A percentile compares a stretch with the other conserved stretches of the same genome.
Evolutionary conservation across 257 asterid genomes (phyloP).

Genomic region (Fraxinus excelsior): DNA sequence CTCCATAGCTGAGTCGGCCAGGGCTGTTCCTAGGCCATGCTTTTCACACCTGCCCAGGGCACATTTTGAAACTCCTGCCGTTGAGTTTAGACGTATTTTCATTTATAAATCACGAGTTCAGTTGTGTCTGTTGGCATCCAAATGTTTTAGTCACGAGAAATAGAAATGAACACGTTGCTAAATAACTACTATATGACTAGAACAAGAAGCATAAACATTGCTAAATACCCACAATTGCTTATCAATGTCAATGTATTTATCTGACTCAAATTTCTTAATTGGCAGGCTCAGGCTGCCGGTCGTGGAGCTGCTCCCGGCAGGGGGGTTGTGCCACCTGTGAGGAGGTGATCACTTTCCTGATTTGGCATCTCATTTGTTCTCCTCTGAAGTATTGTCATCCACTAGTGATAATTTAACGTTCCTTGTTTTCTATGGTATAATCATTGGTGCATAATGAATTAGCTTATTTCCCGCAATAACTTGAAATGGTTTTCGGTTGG

Average conservation of each 20-base stretch:
- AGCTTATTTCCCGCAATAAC: slow-evolving; percentile 8
- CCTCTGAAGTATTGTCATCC: neutral
- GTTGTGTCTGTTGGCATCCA: too few relatives aligned
- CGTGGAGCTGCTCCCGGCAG: slow-evolving; percentile 90
- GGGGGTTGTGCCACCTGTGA: slow-evolving; percentile 80
- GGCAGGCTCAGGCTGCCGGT: slow-evolving; percentile 91
- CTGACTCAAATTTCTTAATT: slow-evolving; percentile 25
- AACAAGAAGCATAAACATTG: too few relatives aligned
- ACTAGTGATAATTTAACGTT: neutral
- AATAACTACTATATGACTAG: too few relatives aligned
- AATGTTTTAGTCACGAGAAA: too few relatives aligned
- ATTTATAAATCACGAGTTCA: too few relatives aligned
- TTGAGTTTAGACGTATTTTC: too few relatives aligned
- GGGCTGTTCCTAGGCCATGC: too few relatives aligned
- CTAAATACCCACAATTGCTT: too few relatives aligned
- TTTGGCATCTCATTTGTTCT: neutral
- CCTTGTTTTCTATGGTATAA: slow-evolving; percentile 7
- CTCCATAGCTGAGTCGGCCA: too few relatives aligned
- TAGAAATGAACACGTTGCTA: too few relatives aligned
- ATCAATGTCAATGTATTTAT: neutral
- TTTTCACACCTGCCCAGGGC: too few relatives aligned
- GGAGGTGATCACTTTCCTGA: slow-evolving; percentile 53
- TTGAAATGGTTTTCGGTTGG: neutral
- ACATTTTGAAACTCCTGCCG: too few relatives aligned
- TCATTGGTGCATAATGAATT: slow-evolving; percentile 11